Base-by-base conservation (phyloP, 1,139 yeast genomes). In the Debaryomyces udenii region DNA sequence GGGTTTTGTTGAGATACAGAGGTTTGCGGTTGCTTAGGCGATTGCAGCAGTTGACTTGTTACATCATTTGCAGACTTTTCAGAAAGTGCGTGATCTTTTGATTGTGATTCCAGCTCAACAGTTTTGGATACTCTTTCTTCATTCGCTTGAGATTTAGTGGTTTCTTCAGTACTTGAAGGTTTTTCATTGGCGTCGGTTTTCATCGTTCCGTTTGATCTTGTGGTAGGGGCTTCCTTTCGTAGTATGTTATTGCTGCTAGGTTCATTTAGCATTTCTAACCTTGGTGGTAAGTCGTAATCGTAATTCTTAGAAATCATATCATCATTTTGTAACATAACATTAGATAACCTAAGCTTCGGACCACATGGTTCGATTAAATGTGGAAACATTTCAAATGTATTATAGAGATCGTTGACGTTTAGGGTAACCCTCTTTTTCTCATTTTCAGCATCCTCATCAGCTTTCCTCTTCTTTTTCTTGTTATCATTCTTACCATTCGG, bases 281-380 rank as follows among this genome's bases (percentile, higher is more conserved):
- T 60, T 3, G 69, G 67, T 4, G 78, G 77, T 44, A 80, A 70
- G 27, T 65, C 66, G 40, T 72, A 64, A 44, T 74, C 74, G n/a
- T 57, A 64, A 33, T 67, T 66, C 10, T 65, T 58, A 27, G 66
- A 55, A 34, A 47, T 39, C 48, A 57, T 57, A 50, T 79, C 83
- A 56, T 81, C 88, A 60, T 83, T 84, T 47, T 80, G 74, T 17
- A 82, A 61, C 64, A 76, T 67, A 13, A 77, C 80, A 42, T 74
- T 69, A 22, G 77, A 63, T 30, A 85, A 61, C 47, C 82, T 66
- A 37, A 70, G 66, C 37, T 70, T 62, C 1, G 89, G 79, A 3
- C 90, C 89, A 46, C 78, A 71, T 6, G 87, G 84, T 51, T 86
- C 90, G 7, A 82, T 71, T 42, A 84, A 59, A 57, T 80, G 84